Evolutionary conservation across 2,329 filamentous ascomycete genomes (phyloP).

Genomic region (Diplodia seriata): DNA sequence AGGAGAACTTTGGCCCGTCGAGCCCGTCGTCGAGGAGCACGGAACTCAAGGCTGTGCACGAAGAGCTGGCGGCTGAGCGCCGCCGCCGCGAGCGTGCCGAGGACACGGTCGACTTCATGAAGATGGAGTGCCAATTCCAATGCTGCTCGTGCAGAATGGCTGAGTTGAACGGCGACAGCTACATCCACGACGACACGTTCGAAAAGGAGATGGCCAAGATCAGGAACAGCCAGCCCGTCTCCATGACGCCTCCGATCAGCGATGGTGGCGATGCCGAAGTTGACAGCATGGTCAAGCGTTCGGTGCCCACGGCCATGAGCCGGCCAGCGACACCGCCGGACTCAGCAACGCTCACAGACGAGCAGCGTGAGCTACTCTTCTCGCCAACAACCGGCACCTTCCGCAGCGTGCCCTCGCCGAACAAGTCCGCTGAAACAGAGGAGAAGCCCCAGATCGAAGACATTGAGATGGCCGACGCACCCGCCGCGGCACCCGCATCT

Average conservation of each 20-base stretch:
- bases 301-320: not conserved
- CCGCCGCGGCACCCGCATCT: not conserved
- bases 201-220: conserved; percentile 47
- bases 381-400: conserved; percentile 51
- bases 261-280: conserved; percentile 60
- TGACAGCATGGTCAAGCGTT: conserved; percentile 1
- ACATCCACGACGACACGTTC: conserved; percentile 49
- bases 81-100: conserved; percentile 71
- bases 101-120: conserved; percentile 77
- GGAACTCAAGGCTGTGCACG: conserved; percentile 56
- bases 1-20: conserved; percentile 52
- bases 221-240: conserved; percentile 53
- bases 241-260: conserved; percentile 68
- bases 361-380: conserved; percentile 39
- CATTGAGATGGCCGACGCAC: conserved; percentile 12
- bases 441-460: conserved; percentile 25
- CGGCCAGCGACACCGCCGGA: conserved; percentile 19
- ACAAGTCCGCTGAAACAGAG: conserved; percentile 34
- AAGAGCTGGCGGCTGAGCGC: conserved; percentile 60
- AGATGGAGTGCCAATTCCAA: conserved; percentile 74
- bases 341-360: conserved; percentile 32
- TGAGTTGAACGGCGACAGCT: conserved; percentile 47
- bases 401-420: conserved; percentile 42
- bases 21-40: not conserved
- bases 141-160: conserved; percentile 66